phyloP scores from a whole-genome alignment of 148 eudicot genomes.

The Cornus suecica region DNA sequence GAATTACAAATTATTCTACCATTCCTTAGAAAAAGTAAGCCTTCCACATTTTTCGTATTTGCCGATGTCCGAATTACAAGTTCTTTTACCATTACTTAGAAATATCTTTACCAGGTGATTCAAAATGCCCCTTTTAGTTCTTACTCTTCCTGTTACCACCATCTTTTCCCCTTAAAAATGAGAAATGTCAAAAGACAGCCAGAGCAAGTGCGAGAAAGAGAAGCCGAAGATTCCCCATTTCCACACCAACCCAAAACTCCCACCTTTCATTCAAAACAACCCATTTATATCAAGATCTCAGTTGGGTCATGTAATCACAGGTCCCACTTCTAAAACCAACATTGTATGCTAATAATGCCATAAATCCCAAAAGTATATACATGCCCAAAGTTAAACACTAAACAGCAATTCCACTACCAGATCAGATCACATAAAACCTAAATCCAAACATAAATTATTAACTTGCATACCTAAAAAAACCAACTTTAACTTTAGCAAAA shows the following conservation, averaged over 20 bases:
- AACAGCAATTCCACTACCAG: slow-evolving; percentile 13
- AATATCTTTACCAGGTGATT: not conserved
- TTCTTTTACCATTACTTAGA: not conserved
- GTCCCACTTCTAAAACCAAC: slow-evolving; percentile 45
- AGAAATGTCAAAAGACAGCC: slow-evolving; percentile 5
- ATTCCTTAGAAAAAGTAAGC: too few relatives aligned
- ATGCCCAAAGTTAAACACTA: slow-evolving; percentile 14
- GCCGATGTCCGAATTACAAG: not conserved
- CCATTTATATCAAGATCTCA: slow-evolving; percentile 28
- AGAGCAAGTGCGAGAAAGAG: not conserved
- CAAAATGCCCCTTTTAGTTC: slow-evolving; percentile 1
- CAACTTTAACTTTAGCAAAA: not conserved
- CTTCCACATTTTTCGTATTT: not conserved
- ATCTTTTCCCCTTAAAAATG: not conserved
- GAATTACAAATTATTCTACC: not conserved
- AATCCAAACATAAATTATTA: slow-evolving; percentile 15
- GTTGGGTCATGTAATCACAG: slow-evolving; percentile 31
- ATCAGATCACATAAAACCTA: slow-evolving; percentile 15
- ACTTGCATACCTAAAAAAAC: slow-evolving; percentile 18
- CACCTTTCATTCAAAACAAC: slow-evolving; percentile 25
- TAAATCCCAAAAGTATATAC: slow-evolving; percentile 7
- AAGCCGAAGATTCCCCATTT: slow-evolving; percentile 18
- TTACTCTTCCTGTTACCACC: not conserved
- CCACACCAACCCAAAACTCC: slow-evolving; percentile 19
- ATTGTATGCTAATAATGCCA: slow-evolving; percentile 19